A percentile compares a stretch with the other conserved stretches of the same genome.
Evolutionary conservation across 257 asterid genomes (phyloP).

Genomic region (Leptodermis oblonga): DNA sequence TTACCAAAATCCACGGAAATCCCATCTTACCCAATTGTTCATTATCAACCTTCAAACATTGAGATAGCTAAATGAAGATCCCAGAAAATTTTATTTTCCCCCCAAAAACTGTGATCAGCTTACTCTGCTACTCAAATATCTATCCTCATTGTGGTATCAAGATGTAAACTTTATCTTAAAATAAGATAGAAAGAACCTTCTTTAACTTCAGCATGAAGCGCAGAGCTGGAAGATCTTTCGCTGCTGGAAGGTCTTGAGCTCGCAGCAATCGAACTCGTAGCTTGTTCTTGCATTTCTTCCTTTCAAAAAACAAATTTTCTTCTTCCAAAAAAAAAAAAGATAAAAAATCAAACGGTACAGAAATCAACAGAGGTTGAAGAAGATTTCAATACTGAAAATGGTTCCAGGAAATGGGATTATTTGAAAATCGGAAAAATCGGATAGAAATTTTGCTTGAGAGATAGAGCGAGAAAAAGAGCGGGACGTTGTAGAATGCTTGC

Average conservation of each 20-base stretch:
- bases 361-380: not conserved
- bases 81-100: not conserved
- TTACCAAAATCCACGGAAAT: not conserved
- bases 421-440: constrained; percentile 9
- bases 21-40: not conserved
- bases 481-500: constrained; percentile 41
- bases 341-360: not conserved
- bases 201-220: constrained; percentile 65
- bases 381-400: constrained; percentile 17
- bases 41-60: not conserved
- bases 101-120: not conserved
- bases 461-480: constrained; percentile 49
- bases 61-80: not conserved
- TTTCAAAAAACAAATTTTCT: not conserved
- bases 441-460: constrained; percentile 17
- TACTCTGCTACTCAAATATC: too few relatives aligned
- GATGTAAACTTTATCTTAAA: not conserved
- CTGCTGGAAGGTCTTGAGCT: constrained; percentile 86
- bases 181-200: constrained; percentile 46
- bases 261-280: constrained; percentile 74
- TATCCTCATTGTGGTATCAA: not conserved
- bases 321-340: not conserved
- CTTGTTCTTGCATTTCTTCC: constrained; percentile 79
- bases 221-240: constrained; percentile 94
- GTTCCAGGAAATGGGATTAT: constrained; percentile 1